phyloP scores from a whole-genome alignment of 768 basidiomycete genomes.

The Suillus ampliporus region DNA sequence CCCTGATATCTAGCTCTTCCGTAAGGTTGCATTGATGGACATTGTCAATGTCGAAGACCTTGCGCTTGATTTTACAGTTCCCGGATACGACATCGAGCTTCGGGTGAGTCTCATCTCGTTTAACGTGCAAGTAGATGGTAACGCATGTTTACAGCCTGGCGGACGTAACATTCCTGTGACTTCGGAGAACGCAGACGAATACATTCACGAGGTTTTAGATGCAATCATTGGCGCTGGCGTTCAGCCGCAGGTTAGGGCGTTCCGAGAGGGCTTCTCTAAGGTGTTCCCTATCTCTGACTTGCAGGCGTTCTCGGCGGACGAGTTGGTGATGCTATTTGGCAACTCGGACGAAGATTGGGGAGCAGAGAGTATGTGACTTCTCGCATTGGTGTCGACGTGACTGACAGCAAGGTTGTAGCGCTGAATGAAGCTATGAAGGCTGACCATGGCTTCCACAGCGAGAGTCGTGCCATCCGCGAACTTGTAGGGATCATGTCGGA shows the following conservation, averaged over 20 bases:
- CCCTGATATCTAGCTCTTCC: slow-evolving; percentile 46
- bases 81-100: slow-evolving; percentile 93
- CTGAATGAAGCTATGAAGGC: slow-evolving; percentile 91
- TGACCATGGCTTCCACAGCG: slow-evolving; percentile 97
- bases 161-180: slow-evolving; percentile 86
- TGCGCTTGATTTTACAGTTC: slow-evolving; percentile 94
- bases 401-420: slow-evolving; percentile 50
- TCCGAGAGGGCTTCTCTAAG: slow-evolving; percentile 93
- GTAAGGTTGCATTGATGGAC: slow-evolving; percentile 63
- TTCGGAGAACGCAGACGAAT: slow-evolving; percentile 86
- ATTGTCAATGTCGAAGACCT: slow-evolving; percentile 82
- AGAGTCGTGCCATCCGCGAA: slow-evolving; percentile 89
- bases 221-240: slow-evolving; percentile 86
- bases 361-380: slow-evolving; percentile 71
- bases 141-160: slow-evolving; percentile 56
- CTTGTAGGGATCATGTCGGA: slow-evolving; percentile 86
- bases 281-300: slow-evolving; percentile 94
- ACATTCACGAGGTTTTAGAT: slow-evolving; percentile 85
- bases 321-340: slow-evolving; percentile 95
- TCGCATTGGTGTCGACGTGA: slow-evolving; percentile 7
- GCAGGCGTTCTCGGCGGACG: slow-evolving; percentile 91
- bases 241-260: slow-evolving; percentile 82
- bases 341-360: slow-evolving; percentile 99
- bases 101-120: slow-evolving; percentile 54
- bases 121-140: neutral